A percentile compares a stretch with the other conserved stretches of the same genome.
Evolutionary conservation across 179 eudicot species (phyloP).

Genomic region (Beta macrorhiza): DNA sequence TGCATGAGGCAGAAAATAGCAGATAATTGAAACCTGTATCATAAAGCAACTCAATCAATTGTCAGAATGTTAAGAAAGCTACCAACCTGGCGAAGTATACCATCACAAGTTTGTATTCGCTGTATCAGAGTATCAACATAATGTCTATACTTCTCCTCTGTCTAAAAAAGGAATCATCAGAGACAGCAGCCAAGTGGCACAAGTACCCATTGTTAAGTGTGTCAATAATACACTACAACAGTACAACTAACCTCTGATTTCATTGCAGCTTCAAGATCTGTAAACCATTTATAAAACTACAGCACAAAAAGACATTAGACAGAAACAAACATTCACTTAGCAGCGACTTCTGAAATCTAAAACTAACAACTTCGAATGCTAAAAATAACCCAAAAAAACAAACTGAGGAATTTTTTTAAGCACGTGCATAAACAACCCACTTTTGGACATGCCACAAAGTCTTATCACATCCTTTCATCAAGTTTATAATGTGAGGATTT

Average conservation of each 20-base stretch:
- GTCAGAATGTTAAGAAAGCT: not conserved
- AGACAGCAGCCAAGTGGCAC: slow-evolving; percentile 13
- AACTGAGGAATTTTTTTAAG: not conserved
- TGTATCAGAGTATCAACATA: slow-evolving; percentile 80
- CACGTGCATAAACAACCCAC: not conserved
- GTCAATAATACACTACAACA: slow-evolving; percentile 23
- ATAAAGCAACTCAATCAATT: slow-evolving; percentile 12
- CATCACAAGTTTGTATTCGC: slow-evolving; percentile 87
- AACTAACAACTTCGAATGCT: not conserved
- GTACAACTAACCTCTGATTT: slow-evolving; percentile 80
- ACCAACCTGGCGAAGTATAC: slow-evolving; percentile 76
- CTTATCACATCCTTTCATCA: not conserved
- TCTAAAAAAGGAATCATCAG: slow-evolving; percentile 51
- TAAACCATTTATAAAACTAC: slow-evolving; percentile 98
- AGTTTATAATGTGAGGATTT: not conserved
- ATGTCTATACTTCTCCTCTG: slow-evolving; percentile 97
- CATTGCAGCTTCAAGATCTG: slow-evolving; percentile 97
- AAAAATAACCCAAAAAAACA: not conserved
- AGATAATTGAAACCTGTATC: slow-evolving; percentile 5
- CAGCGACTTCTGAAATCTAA: slow-evolving; percentile 3
- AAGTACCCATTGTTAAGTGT: slow-evolving; percentile 13
- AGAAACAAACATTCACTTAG: slow-evolving; percentile 11
- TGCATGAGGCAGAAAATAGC: slow-evolving; percentile 10
- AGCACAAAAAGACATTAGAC: slow-evolving; percentile 18
- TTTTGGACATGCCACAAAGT: not conserved